A percentile compares a stretch with the other conserved stretches of the same genome.
Evolutionary conservation across 371 early-diverging fungal genomes (phyloP).

Genomic region (Sporodiniella umbellata): DNA sequence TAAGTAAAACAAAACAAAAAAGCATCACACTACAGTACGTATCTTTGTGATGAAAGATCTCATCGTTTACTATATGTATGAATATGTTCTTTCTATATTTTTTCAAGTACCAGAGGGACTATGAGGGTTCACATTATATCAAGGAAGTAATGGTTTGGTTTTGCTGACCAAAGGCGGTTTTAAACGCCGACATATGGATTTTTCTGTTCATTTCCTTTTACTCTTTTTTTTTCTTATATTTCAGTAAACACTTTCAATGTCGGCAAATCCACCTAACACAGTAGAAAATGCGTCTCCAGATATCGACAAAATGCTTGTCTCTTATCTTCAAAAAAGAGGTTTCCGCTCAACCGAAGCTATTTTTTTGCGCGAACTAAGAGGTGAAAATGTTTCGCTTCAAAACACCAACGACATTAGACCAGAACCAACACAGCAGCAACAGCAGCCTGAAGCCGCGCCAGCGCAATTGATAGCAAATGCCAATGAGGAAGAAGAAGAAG

Average conservation of each 20-base stretch:
- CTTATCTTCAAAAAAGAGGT: slow-evolving; percentile 33
- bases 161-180: no score
- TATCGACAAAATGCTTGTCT: slow-evolving; percentile 34
- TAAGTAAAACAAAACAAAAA: no score
- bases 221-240: not conserved
- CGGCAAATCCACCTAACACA: not conserved
- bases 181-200: not conserved
- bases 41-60: no score
- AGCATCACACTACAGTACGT: no score
- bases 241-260: not conserved
- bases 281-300: slow-evolving; percentile 14
- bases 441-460: not conserved
- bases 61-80: no score
- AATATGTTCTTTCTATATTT: no score
- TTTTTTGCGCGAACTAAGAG: slow-evolving; percentile 25
- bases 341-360: slow-evolving; percentile 28
- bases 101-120: no score
- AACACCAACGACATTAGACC: not conserved
- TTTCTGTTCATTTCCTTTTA: not conserved
- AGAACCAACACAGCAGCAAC: not conserved
- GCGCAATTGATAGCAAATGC: not conserved
- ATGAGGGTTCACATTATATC: no score
- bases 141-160: no score
- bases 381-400: slow-evolving; percentile 15
- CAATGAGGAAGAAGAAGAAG: slow-evolving; percentile 5